These are phyloP conservation scores for Raffaelea ambrosiae DNA, from an alignment of 2,329 filamentous ascomycete genomes.

Conservation along the genomic window DNA sequence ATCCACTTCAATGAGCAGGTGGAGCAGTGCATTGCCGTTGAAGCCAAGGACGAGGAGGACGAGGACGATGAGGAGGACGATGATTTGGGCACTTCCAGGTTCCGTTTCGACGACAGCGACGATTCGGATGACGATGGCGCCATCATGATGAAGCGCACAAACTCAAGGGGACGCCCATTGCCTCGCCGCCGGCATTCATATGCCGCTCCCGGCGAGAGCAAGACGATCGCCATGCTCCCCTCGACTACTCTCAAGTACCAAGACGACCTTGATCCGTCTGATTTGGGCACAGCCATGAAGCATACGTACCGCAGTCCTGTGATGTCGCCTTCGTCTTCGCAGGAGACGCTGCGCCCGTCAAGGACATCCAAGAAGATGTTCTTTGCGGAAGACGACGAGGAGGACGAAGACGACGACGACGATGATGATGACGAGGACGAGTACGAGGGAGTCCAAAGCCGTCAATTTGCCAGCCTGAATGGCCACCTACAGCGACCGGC, in stretches of 20 bases:
- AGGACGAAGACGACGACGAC: conserved; percentile 15
- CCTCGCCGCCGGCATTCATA: conserved; percentile 36
- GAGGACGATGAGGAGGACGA: conserved; percentile 63
- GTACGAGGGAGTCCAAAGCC: too few relatives aligned
- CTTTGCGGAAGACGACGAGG: conserved; percentile 49
- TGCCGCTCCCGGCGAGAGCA: conserved; percentile 50
- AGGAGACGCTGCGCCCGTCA: conserved; percentile 70
- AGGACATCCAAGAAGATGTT: conserved; percentile 59
- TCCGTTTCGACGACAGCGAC: conserved; percentile 39
- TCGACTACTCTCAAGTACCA: conserved; percentile 82
- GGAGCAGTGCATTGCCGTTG: conserved; percentile 89
- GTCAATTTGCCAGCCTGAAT: too few relatives aligned
- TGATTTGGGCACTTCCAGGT: conserved; percentile 23
- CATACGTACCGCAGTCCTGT: conserved; percentile 46
- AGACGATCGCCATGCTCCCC: conserved; percentile 80
- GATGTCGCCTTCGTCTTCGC: conserved; percentile 67
- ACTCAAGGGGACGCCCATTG: conserved; percentile 44
- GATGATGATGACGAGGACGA: conserved; percentile 6
- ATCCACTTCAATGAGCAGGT: conserved; percentile 97
- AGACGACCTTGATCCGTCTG: conserved; percentile 58
- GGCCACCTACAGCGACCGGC: too few relatives aligned
- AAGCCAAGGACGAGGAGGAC: conserved; percentile 71
- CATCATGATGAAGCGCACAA: conserved; percentile 71
- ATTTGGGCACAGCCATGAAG: conserved; percentile 51
- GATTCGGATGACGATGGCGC: conserved; percentile 64